Percentiles rank a stretch among this genome's conserved stretches.
phyloP scores from a whole-genome alignment of 164 flowering plant genomes.

The Liquidambar formosana region DNA sequence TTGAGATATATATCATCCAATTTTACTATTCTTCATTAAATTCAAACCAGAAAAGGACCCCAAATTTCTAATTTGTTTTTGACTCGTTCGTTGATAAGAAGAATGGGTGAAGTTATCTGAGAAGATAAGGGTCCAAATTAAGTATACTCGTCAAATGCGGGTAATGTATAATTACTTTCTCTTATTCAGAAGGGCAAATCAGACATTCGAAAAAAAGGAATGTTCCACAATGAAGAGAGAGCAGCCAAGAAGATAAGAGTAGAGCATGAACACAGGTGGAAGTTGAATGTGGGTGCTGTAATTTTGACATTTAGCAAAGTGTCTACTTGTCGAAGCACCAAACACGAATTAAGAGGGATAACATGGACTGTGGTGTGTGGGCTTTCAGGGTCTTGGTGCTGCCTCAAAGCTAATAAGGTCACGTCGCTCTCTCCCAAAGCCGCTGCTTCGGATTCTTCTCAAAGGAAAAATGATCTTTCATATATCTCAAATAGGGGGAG shows the following conservation, averaged over 20 bases:
- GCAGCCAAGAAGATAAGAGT: background rate
- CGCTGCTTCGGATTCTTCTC: constrained; percentile 21
- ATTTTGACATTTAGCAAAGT: constrained; percentile 8
- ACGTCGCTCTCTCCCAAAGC: background rate
- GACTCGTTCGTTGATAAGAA: no score
- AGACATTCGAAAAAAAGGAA: constrained; percentile 3
- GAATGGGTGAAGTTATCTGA: no score
- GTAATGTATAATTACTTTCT: no score
- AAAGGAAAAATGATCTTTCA: no score
- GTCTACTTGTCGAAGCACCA: constrained; percentile 8
- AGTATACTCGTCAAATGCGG: no score
- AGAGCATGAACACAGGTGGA: background rate
- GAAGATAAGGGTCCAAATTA: no score
- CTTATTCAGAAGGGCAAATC: constrained; percentile 1
- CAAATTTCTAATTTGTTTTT: no score
- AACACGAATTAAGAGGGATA: background rate
- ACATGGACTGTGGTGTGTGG: background rate
- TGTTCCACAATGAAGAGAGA: background rate
- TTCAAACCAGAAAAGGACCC: no score
- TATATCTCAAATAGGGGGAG: no score
- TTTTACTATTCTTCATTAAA: no score
- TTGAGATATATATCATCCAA: no score
- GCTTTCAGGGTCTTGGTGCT: constrained; percentile 5
- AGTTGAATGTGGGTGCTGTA: background rate
- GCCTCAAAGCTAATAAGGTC: constrained; percentile 9